A percentile compares a stretch with the other conserved stretches of the same genome.
phyloP scores from a whole-genome alignment of 805 yeast genomes.

The Candida gorgasii region DNA sequence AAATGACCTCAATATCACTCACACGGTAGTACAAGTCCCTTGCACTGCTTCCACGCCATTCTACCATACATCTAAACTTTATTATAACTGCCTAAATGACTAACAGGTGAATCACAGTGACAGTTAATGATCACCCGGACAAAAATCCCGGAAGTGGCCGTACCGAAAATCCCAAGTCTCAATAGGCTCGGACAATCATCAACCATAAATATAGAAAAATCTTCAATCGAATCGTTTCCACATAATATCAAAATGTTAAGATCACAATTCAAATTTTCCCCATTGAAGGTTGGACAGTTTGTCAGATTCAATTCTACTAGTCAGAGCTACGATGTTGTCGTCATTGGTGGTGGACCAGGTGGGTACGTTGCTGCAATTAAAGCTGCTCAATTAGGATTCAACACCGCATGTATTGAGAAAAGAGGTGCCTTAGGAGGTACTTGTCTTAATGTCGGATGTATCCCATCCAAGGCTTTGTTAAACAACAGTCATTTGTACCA shows the following conservation, averaged over 20 bases:
- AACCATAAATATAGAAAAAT: conserved; percentile 9
- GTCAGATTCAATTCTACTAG: conserved; percentile 41
- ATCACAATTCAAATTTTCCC: conserved; percentile 11
- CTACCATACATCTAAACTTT: not conserved
- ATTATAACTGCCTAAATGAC: not conserved
- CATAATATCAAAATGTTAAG: conserved; percentile 27
- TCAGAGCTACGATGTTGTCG: conserved; percentile 78
- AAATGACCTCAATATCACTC: too few relatives aligned
- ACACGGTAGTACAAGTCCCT: too few relatives aligned
- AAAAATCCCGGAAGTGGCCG: conserved; percentile 8
- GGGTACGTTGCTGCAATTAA: conserved; percentile 99
- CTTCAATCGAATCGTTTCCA: not conserved
- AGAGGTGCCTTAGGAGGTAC: conserved; percentile 98
- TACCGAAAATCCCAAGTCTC: conserved; percentile 6
- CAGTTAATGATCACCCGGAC: conserved; percentile 4
- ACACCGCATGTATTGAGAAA: conserved; percentile 96
- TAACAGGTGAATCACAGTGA: too few relatives aligned
- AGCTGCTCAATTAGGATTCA: conserved; percentile 93
- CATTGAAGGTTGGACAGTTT: conserved; percentile 23
- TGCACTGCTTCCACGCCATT: too few relatives aligned
- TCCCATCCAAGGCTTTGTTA: conserved; percentile 93
- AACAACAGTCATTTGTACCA: conserved; percentile 95
- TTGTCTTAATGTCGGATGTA: conserved; percentile 98
- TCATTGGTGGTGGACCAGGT: conserved; percentile 99
- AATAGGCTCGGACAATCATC: conserved; percentile 12